Conservation (phyloP, 2,329 filamentous ascomycete species). For the Fusarium sp. region DNA sequence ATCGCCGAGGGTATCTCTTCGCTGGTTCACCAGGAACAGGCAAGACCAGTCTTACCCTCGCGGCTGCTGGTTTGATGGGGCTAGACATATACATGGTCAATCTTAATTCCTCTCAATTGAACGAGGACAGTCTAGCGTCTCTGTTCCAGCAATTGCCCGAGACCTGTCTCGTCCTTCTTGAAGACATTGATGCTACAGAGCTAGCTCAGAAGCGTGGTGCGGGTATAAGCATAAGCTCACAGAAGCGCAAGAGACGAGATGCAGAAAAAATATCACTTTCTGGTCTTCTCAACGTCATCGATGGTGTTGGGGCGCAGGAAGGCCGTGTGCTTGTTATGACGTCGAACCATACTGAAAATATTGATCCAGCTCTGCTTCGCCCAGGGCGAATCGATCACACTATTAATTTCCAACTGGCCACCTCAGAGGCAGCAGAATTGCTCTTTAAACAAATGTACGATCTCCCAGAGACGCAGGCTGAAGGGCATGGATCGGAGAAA, state of each 20-base stretch:
- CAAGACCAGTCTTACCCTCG: conserved; percentile 34
- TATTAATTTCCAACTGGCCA: conserved; percentile 21
- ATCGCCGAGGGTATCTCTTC: conserved; percentile 38
- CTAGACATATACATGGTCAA: conserved; percentile 36
- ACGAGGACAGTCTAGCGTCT: conserved; percentile 22
- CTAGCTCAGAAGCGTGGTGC: conserved; percentile 7
- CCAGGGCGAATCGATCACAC: conserved; percentile 25
- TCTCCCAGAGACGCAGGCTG: not conserved
- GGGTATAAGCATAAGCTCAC: not conserved
- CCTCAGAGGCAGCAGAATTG: conserved; percentile 1
- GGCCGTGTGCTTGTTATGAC: conserved; percentile 78
- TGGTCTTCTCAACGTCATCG: conserved; percentile 74
- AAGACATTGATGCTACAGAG: conserved; percentile 31
- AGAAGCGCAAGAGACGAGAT: not conserved
- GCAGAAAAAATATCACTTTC: conserved; percentile 57
- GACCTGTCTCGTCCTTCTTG: conserved; percentile 24
- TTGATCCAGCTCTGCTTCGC: conserved; percentile 18
- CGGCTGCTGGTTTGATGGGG: conserved; percentile 28
- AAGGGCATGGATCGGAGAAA: not conserved
- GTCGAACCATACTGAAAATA: conserved; percentile 62
- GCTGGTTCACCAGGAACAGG: conserved; percentile 37
- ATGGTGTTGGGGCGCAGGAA: conserved; percentile 74
- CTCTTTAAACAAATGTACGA: conserved; percentile 27
- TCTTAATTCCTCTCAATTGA: conserved; percentile 8
- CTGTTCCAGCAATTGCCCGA: conserved; percentile 17